Evolutionary conservation across 116 monocot species (phyloP).

Genomic region (Dioscorea cayenensis): DNA sequence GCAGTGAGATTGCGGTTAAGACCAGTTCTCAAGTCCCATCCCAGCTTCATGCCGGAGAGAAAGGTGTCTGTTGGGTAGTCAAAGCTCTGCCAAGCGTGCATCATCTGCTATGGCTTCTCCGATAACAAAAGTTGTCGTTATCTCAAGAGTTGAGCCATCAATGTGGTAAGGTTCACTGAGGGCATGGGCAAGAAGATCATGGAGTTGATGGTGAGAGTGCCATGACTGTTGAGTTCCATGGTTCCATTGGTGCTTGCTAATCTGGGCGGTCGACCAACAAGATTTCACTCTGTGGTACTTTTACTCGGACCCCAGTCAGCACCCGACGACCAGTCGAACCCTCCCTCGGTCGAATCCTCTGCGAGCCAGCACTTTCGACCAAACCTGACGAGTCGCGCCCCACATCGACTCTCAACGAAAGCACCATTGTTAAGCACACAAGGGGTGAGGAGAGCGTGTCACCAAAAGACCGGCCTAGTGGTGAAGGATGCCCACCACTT

Average conservation of each 20-base stretch:
- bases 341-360: no score
- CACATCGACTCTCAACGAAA: no score
- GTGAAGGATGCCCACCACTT: no score
- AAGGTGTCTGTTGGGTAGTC: conserved; percentile 15
- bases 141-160: conserved; percentile 11
- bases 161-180: background rate
- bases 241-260: conserved; percentile 6
- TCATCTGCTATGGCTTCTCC: background rate
- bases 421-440: no score
- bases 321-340: no score
- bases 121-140: conserved; percentile 19
- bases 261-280: no score
- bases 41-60: conserved; percentile 12
- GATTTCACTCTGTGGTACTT: no score
- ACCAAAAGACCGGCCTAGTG: no score
- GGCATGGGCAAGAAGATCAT: background rate
- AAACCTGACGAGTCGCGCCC: no score
- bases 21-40: background rate
- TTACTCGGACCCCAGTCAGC: no score
- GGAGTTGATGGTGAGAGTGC: background rate
- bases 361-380: no score
- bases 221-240: background rate
- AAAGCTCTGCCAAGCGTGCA: conserved; percentile 13
- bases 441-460: no score
- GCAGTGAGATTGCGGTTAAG: conserved; percentile 1